Evolutionary conservation across 495 filamentous ascomycete genomes (phyloP).

Genomic region (Trichoderma parareesei): DNA sequence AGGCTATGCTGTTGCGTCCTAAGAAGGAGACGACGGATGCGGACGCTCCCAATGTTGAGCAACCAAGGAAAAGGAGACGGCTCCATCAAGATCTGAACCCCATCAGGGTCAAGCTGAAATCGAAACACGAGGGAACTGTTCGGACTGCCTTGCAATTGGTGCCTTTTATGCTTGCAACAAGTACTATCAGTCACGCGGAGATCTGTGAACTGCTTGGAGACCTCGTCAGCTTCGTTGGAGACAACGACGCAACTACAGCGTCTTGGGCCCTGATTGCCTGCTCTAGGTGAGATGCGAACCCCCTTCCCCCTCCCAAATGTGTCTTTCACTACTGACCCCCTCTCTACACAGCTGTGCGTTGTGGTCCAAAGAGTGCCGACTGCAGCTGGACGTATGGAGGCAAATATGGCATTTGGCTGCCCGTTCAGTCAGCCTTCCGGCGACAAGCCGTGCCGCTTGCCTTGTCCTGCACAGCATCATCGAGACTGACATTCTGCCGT

Average conservation of each 20-base stretch:
- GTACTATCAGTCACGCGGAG: constrained; percentile 28
- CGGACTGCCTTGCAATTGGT: constrained; percentile 71
- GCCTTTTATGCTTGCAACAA: constrained; percentile 54
- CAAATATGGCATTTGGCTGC: constrained; percentile 67
- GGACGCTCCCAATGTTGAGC: constrained; percentile 26
- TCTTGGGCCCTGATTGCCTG: constrained; percentile 54
- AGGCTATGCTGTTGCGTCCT: constrained; percentile 31
- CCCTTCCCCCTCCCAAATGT: background rate
- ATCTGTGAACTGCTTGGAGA: constrained; percentile 29
- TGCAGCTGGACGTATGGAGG: constrained; percentile 45
- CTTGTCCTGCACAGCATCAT: constrained; percentile 64
- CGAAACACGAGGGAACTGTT: constrained; percentile 44
- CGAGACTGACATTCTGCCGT: constrained; percentile 51
- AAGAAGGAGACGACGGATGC: constrained; percentile 20
- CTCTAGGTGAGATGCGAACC: constrained; percentile 38
- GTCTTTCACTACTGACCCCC: constrained; percentile 16
- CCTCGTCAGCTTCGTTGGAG: constrained; percentile 26
- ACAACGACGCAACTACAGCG: constrained; percentile 29
- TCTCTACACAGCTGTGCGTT: background rate
- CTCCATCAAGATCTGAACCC: constrained; percentile 50
- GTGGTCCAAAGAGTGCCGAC: background rate
- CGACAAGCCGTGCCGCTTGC: constrained; percentile 72
- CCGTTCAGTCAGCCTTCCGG: constrained; percentile 59
- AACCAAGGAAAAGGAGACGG: constrained; percentile 57
- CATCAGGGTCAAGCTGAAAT: constrained; percentile 52